A percentile compares a stretch with the other conserved stretches of the same genome.
These are phyloP conservation scores for Astrephomene gubernaculifera DNA, from an alignment of 139 green algal species.

Conservation along the genomic window DNA sequence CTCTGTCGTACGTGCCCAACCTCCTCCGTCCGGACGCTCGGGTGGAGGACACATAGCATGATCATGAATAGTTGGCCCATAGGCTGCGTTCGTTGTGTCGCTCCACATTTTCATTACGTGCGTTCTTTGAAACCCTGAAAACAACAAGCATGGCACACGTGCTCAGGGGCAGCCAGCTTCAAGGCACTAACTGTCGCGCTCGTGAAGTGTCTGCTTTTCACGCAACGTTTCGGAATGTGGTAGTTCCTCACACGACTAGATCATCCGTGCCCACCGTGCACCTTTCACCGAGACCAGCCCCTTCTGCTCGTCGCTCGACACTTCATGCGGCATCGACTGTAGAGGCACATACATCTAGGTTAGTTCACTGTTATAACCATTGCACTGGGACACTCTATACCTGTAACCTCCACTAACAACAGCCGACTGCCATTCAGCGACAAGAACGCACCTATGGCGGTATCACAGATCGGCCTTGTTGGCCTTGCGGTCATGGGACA, in stretches of 20 bases:
- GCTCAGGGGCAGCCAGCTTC: conserved; percentile 6
- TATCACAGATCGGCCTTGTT: conserved; percentile 90
- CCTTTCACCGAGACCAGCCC: conserved; percentile 15
- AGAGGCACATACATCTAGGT: conserved; percentile 4
- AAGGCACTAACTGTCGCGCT: not conserved
- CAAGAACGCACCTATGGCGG: conserved; percentile 12
- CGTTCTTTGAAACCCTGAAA: conserved; percentile 10
- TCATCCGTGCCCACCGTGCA: not conserved
- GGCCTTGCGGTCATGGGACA: conserved; percentile 99
- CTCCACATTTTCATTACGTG: too few relatives aligned
- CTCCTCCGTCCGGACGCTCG: too few relatives aligned
- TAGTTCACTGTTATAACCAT: not conserved
- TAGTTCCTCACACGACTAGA: not conserved
- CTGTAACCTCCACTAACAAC: not conserved
- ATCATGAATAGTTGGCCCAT: too few relatives aligned
- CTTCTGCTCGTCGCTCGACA: not conserved
- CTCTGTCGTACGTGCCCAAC: too few relatives aligned
- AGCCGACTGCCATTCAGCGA: not conserved
- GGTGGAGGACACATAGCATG: too few relatives aligned
- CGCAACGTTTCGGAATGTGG: not conserved
- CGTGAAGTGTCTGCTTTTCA: not conserved
- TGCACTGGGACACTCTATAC: not conserved
- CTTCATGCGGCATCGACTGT: conserved; percentile 6
- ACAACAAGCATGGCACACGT: not conserved
- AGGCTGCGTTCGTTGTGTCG: too few relatives aligned